These are phyloP conservation scores for Rhodotorula toruloides DNA, from an alignment of 768 basidiomycete species.

Conservation along the genomic window DNA sequence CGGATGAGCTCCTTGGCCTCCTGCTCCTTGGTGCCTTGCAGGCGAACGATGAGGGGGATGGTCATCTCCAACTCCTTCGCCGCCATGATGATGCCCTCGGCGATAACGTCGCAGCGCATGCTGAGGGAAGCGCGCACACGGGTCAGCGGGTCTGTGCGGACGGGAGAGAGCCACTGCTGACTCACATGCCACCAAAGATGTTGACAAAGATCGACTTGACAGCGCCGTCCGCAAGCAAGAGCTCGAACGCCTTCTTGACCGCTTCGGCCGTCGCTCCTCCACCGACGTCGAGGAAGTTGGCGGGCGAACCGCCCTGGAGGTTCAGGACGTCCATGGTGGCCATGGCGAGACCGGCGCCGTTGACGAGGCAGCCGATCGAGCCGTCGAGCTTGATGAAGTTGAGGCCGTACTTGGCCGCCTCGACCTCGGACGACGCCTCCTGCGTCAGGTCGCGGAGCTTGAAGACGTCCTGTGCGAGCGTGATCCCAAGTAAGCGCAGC, in stretches of 20 bases:
- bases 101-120: constrained; percentile 98
- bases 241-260: constrained; percentile 98
- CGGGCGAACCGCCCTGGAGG: constrained; percentile 90
- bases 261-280: constrained; percentile 98
- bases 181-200: constrained; percentile 69
- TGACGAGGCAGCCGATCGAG: constrained; percentile 92
- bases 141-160: neutral
- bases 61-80: constrained; percentile 79
- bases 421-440: constrained; percentile 95
- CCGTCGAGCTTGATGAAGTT: constrained; percentile 99
- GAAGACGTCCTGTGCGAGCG: constrained; percentile 61
- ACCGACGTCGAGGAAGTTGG: constrained; percentile 98
- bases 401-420: constrained; percentile 89
- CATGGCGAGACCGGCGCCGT: constrained; percentile 98
- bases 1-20: constrained; percentile 73
- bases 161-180: constrained; percentile 36
- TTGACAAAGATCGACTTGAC: constrained; percentile 99
- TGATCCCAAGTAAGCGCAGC: neutral
- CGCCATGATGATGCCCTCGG: constrained; percentile 96
- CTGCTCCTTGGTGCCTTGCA: constrained; percentile 93
- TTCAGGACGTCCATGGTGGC: constrained; percentile 99
- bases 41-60: constrained; percentile 84
- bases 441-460: constrained; percentile 83
- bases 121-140: constrained; percentile 55
- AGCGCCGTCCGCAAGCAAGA: constrained; percentile 78